Evolutionary conservation across 441 rosid genomes (phyloP).

Genomic region (Syzygium syzygioides): DNA sequence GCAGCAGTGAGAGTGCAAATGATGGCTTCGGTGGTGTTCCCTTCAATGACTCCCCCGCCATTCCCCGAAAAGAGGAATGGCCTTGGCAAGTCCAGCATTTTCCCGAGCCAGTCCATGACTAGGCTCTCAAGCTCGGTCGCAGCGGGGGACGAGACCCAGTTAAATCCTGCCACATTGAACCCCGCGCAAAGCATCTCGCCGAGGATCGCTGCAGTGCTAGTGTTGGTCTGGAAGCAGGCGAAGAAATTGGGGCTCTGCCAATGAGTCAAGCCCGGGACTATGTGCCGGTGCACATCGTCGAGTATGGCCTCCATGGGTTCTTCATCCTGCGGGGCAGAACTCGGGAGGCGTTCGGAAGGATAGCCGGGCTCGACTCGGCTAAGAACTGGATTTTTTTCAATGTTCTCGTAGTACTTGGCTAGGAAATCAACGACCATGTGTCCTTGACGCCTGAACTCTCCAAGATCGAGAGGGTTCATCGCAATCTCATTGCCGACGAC

Average conservation of each 20-base stretch:
- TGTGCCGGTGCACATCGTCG: conserved; percentile 12
- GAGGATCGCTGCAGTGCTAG: conserved; percentile 21
- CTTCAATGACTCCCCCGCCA: conserved; percentile 30
- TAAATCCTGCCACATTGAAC: conserved; percentile 30
- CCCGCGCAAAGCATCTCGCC: conserved; percentile 28
- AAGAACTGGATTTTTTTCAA: conserved; percentile 21
- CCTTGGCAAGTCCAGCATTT: conserved; percentile 20
- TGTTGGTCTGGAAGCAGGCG: conserved; percentile 18
- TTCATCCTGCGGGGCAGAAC: conserved; percentile 11
- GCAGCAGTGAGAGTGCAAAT: conserved; percentile 23
- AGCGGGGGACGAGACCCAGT: conserved; percentile 30
- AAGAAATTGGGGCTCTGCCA: conserved; percentile 35
- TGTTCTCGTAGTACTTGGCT: conserved; percentile 22
- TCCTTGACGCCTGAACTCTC: conserved; percentile 30
- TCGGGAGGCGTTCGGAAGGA: conserved; percentile 16
- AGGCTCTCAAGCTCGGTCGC: conserved; percentile 33
- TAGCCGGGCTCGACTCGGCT: conserved; percentile 28
- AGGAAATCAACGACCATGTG: conserved; percentile 33
- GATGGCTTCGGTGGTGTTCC: conserved; percentile 29
- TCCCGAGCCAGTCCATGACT: conserved; percentile 37
- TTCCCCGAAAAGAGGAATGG: conserved; percentile 29
- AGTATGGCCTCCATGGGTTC: conserved; percentile 23
- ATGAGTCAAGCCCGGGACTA: conserved; percentile 27
- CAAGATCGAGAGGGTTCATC: conserved; percentile 13
- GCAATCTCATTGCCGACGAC: not conserved